Conservation (phyloP, 371 early-diverging fungal species). For the Zychaea mexicana region DNA sequence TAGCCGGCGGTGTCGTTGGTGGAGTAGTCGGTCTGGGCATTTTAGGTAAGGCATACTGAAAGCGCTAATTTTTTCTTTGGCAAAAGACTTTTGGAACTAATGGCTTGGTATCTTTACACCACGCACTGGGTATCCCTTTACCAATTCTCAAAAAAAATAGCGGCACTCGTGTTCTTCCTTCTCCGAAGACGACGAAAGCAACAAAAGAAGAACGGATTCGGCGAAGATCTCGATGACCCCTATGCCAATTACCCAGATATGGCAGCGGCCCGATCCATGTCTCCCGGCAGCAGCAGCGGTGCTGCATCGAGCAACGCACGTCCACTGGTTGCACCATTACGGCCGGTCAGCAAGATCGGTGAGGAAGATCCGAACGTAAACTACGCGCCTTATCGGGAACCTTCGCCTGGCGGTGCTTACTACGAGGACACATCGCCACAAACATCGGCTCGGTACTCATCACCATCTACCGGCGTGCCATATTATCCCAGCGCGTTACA, state of each 20-base stretch:
- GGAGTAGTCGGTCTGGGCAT: constrained; percentile 5
- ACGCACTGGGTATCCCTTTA: background rate
- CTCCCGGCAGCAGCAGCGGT: background rate
- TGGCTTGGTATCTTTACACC: no score
- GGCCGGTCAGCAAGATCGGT: constrained; percentile 11
- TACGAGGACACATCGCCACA: constrained; percentile 12
- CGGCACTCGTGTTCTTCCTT: background rate
- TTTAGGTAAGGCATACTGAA: constrained; percentile 1
- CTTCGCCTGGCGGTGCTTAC: constrained; percentile 2
- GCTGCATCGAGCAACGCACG: constrained; percentile 9
- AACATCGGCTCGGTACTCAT: constrained; percentile 1
- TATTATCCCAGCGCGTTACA: constrained; percentile 1
- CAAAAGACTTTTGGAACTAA: background rate
- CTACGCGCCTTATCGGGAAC: constrained; percentile 3
- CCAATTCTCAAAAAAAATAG: background rate
- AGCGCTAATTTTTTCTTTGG: background rate
- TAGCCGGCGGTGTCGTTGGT: constrained; percentile 20
- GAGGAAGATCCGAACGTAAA: constrained; percentile 2
- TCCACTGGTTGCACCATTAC: constrained; percentile 13
- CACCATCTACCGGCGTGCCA: background rate
- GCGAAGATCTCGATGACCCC: background rate
- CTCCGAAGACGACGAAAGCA: constrained; percentile 4
- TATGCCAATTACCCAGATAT: constrained; percentile 1
- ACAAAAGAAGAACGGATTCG: background rate
- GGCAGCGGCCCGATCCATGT: background rate